phyloP scores from a whole-genome alignment of 2,329 filamentous ascomycete species.

The Curvularia spicifera region DNA sequence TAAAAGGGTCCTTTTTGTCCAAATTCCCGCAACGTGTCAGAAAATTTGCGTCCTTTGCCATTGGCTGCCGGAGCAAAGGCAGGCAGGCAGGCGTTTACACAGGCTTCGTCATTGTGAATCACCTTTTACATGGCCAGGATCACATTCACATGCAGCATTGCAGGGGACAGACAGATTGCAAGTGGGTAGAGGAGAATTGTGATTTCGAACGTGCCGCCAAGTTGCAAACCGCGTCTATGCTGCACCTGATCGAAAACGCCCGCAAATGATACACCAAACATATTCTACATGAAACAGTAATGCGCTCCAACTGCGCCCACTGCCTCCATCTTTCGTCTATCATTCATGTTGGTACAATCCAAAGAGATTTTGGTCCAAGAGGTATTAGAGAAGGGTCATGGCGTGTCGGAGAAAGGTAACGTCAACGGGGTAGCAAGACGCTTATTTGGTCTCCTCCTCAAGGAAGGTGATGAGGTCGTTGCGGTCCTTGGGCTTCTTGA shows the following conservation, averaged over 20 bases:
- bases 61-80: conserved; percentile 13
- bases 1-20: conserved; percentile 12
- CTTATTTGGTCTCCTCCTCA: conserved; percentile 73
- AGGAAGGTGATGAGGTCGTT: conserved; percentile 96
- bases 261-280: conserved; percentile 44
- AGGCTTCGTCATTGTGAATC: not conserved
- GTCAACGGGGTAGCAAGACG: conserved; percentile 37
- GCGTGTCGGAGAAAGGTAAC: conserved; percentile 29
- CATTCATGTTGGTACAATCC: conserved; percentile 49
- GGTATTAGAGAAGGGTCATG: conserved; percentile 39
- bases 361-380: conserved; percentile 32
- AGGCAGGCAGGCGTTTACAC: not conserved
- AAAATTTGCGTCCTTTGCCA: conserved; percentile 27
- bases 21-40: conserved; percentile 27
- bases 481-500: conserved; percentile 99
- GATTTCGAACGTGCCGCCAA: conserved; percentile 47
- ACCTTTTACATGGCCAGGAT: not conserved
- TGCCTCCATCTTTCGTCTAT: conserved; percentile 51
- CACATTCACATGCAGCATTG: not conserved
- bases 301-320: conserved; percentile 29
- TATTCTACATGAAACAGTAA: conserved; percentile 45
- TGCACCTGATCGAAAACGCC: conserved; percentile 43
- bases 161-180: not conserved
- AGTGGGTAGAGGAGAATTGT: conserved; percentile 42
- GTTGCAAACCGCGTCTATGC: conserved; percentile 45